Conservation (phyloP, 202 grass and related monocot species). For the Sporobolus alterniflorus region DNA sequence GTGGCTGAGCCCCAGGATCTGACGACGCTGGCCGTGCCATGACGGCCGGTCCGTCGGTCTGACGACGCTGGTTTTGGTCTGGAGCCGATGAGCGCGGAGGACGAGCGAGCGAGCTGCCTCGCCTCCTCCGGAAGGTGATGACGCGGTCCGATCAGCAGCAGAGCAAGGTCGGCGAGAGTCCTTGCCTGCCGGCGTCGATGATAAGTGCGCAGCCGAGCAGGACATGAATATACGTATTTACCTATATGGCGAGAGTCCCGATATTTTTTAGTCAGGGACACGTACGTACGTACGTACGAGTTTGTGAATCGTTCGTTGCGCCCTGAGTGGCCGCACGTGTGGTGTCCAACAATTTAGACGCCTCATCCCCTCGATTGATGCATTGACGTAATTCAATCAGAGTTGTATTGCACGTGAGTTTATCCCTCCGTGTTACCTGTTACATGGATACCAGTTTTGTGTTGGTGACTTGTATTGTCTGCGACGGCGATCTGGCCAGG, state of each 20-base stretch:
- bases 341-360: conserved; percentile 42
- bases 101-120: neutral
- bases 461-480: neutral
- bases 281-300: neutral
- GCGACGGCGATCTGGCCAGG: neutral
- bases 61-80: neutral
- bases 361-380: neutral
- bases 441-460: neutral
- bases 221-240: conserved; percentile 5
- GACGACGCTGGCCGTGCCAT: neutral
- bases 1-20: conserved; percentile 63
- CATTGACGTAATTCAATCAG: neutral
- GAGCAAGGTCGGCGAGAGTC: conserved; percentile 1
- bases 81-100: conserved; percentile 24
- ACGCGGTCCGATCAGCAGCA: conserved; percentile 21
- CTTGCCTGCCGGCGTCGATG: conserved; percentile 5
- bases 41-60: neutral
- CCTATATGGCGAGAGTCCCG: conserved; percentile 22
- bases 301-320: conserved; percentile 4
- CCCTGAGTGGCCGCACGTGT: conserved; percentile 8
- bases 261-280: conserved; percentile 41
- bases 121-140: conserved; percentile 23
- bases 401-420: conserved; percentile 5
- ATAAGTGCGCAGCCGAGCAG: conserved; percentile 7
- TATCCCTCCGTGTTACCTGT: neutral